Base-by-base conservation (phyloP, 345 rosid species). In the Viola odorata region DNA sequence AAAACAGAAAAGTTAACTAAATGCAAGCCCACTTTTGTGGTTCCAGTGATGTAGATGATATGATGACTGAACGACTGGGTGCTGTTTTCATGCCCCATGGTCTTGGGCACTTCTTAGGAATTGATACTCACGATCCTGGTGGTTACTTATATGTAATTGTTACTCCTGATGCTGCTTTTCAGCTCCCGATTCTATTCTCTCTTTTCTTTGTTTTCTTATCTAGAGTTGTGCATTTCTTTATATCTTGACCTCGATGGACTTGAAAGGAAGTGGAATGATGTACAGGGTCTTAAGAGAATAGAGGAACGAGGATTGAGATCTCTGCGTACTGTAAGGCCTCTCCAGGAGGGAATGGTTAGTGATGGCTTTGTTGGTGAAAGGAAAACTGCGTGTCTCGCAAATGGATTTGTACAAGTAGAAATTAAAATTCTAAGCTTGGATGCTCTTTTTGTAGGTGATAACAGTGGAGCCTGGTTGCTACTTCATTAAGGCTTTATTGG, bases 381-480 rank as follows among this genome's bases (percentile, higher is more conserved):
- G 50, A 53, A 8, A 45, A 45, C 32, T 37, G 15, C 32, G 32
- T 23, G 2, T 23, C 2, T 23, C 32, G 1, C 32, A 23, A 23
- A 17, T n/a, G 14, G 15, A 49, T 17, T 12, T 49, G 8, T 49
- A 49, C 52, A 49, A 3, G 13, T n/a, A 49, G 9, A 49, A n/a
- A 49, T 49, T 12, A 49, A 49, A 49, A 42, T 42, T 37, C 62
- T 62, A 16, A 77, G 42, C 50, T 39, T 52, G 32, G 14, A 45
- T 0, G 15, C 47, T 50, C 40, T 42, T 67, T 17, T 62, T 75
- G 66, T 57, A 91, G 98, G 98, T 91, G 42, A 89, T 89, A 55
- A 89, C 98, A 8, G 98, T 89, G 78, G 98, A 91, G 80, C 98
- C 96, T 37, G 96, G 95, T 57, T 91, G 98, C 78, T 91, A 89